Base-by-base conservation (phyloP, 805 yeast species). In the Isabelozyma rhagii region DNA sequence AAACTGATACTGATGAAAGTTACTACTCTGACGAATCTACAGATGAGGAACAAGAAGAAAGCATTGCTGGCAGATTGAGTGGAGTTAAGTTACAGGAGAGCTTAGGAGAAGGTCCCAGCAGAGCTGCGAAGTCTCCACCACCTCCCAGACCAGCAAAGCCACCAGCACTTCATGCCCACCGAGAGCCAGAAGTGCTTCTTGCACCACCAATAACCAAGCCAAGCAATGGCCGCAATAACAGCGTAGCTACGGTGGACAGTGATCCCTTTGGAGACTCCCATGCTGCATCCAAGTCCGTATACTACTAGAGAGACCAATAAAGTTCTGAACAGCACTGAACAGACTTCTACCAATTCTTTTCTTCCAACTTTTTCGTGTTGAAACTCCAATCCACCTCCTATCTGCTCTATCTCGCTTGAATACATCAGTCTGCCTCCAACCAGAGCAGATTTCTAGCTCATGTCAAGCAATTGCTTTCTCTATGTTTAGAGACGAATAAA, bases 251-350 rank as follows among this genome's bases (percentile, higher is more conserved):
- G 29, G 55, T 61, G 3, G 59, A 50, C 0, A 69, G 68, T 43
- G 73, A 72, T 57, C 77, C 77, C 1, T 72, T 72, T 60, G 77
- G 76, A 4, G 75, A 71, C 48, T 55, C 57, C 6, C 55, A 67
- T 50, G 69, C 56, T 25, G 56, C 41, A 10, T 8, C 41, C 10
- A 39, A 39, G 18, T 39, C 41, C 7, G 41, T 15, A 3, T 39
- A 39, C 41, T 39, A 14, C 7, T 39, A n/a, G n/a, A 11, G 10
- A 13, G 17, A 15, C 17, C 17, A 2, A 15, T 15, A 15, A 15
- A 15, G 17, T 15, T 15, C 17, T 15, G 17, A 15, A 15, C 17
- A 15, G 17, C 17, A 15, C 17, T 15, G 17, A 15, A 15, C 17
- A 15, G 17, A 8, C 2, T 29, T 29, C 34, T 29, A 10, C 34